A percentile compares a stretch with the other conserved stretches of the same genome.
phyloP scores from a whole-genome alignment of 805 yeast genomes.

The Maudiozyma saulgeensis region DNA sequence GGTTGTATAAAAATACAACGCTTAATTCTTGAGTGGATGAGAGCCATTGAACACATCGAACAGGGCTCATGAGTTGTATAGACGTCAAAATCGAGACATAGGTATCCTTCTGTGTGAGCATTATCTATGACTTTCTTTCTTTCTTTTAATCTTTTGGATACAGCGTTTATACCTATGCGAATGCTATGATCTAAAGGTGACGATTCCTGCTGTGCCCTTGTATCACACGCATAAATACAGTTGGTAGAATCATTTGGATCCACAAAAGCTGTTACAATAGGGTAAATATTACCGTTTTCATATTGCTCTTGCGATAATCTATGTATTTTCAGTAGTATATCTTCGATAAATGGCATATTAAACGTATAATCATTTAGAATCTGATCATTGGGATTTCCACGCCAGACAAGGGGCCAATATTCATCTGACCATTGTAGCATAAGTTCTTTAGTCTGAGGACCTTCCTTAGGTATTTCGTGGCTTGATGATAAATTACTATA shows the following conservation, averaged over 20 bases:
- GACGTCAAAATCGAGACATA: conserved; percentile 69
- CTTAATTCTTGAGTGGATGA: conserved; percentile 78
- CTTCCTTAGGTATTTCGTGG: conserved; percentile 43
- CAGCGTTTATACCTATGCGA: conserved; percentile 56
- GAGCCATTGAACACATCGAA: conserved; percentile 93
- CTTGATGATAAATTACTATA: conserved; percentile 14
- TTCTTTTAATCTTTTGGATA: conserved; percentile 37
- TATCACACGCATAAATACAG: conserved; percentile 31
- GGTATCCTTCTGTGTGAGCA: conserved; percentile 33
- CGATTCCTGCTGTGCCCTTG: conserved; percentile 22
- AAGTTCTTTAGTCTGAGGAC: conserved; percentile 66
- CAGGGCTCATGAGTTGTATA: conserved; percentile 95
- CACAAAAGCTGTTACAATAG: conserved; percentile 55
- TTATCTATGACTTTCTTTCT: conserved; percentile 28
- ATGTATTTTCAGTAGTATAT: conserved; percentile 25
- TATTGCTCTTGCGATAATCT: conserved; percentile 14
- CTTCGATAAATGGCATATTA: conserved; percentile 37
- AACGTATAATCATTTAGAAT: conserved; percentile 46
- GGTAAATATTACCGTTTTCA: conserved; percentile 20
- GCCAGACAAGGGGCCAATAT: conserved; percentile 90
- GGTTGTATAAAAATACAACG: conserved; percentile 52
- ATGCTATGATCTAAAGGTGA: conserved; percentile 66
- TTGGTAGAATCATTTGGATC: conserved; percentile 40
- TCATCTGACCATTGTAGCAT: conserved; percentile 53
- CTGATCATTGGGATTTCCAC: conserved; percentile 79